Base-by-base conservation (phyloP, 116 monocot genomes). In the Cymodocea nodosa region DNA sequence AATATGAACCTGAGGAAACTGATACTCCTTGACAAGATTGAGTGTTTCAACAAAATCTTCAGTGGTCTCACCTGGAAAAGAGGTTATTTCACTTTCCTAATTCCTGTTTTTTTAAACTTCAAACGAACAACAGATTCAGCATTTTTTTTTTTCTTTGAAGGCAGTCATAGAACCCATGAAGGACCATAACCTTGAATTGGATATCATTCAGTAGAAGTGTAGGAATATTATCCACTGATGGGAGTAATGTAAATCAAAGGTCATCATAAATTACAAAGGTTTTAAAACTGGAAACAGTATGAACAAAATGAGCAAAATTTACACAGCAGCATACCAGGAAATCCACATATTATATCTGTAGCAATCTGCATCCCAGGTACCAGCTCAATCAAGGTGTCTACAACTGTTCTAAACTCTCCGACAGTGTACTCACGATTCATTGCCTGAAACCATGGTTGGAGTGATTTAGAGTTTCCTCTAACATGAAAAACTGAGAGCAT, bases 331-430 rank as follows among this genome's bases (percentile, higher is more conserved):
- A 65, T 67, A 92, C 99, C 99, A 61, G 99, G 92, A 59, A 99
- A 99, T 75, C 99, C 99, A 78, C 93, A 99, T 53, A 99, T 99
- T 73, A 99, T 78, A 69, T 99, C 99, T 74, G 99, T 99, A 12
- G 92, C 99, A 76, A 99, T 87, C 74, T 92, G 92, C 93, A 93
- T 99, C 61, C 83, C 93, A 68, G 99, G 99, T 22, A 99, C 99
- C 68, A 99, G 83, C 56, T 81, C 77, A 71, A 23, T 79, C 59
- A 92, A 70, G 20, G 93, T 93, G 73, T 92, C 93, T 58, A 87
- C 93, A 57, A 99, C 99, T 61, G 74, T 87, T 69, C 79, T 92
- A 70, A 99, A 99, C 23, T 99, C 87, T 39, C 67, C 65, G 5
- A 92, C 87, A 57, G 87, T 92, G 70, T 99, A 99, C 66, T 99